Evolutionary conservation across 2,329 filamentous ascomycete genomes (phyloP).

Genomic region (Truncatella angustata): DNA sequence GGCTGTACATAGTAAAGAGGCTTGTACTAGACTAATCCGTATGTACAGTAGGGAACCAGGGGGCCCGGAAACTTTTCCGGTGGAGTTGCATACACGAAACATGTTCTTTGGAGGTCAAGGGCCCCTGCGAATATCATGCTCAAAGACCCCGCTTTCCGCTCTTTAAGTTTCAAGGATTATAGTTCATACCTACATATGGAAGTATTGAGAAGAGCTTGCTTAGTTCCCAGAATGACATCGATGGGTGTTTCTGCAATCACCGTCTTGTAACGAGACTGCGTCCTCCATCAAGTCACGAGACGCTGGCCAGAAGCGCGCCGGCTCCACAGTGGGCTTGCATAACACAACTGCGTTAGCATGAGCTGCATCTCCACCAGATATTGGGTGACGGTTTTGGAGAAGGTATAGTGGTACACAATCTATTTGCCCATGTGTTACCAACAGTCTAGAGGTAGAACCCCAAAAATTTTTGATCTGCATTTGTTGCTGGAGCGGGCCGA

Average conservation of each 20-base stretch:
- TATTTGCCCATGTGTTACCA: not conserved
- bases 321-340: too few relatives aligned
- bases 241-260: not conserved
- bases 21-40: too few relatives aligned
- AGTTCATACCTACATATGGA: not conserved
- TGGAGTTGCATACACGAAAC: not conserved
- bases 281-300: not conserved
- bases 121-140: not conserved
- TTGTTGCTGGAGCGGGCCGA: constrained; percentile 28
- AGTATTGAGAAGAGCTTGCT: not conserved
- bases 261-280: not conserved
- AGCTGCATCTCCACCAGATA: too few relatives aligned
- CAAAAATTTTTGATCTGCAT: too few relatives aligned
- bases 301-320: not conserved
- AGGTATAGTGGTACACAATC: too few relatives aligned
- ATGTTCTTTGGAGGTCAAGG: not conserved
- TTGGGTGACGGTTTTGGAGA: too few relatives aligned
- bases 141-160: not conserved
- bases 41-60: constrained; percentile 3
- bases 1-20: too few relatives aligned
- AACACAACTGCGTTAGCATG: too few relatives aligned
- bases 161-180: not conserved
- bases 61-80: not conserved
- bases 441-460: not conserved
- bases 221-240: not conserved